Base-by-base conservation (phyloP, 2,329 filamentous ascomycete genomes). In the Penicillium rolfsii region DNA sequence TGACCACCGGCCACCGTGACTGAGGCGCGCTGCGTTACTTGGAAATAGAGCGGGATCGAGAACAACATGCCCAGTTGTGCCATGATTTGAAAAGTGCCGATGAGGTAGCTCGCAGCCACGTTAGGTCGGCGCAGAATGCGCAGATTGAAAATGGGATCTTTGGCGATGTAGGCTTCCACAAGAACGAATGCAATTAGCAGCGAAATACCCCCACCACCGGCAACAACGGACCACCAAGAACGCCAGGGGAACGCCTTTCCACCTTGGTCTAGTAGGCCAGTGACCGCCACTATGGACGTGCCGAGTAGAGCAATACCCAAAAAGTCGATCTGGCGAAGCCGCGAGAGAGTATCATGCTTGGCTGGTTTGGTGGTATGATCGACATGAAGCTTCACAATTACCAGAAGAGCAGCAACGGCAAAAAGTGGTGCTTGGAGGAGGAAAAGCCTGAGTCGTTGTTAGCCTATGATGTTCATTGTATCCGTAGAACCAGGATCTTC, bases 41-140 rank as follows among this genome's bases (percentile, higher is more conserved):
- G 86, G 64, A 91, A 91, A 74, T 91, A 91, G 0, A 91, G 74
- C 0, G 89, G 89, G 0, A 91, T 83, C 0, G 83, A 82, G 57
- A 87, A 88, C 84, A 90, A 87, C 70, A 87, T 79, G 75, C 81
- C 83, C 8, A 86, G 73, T 67, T 91, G 89, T 0, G 86, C 84
- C 0, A 81, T 80, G 0, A 79, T 75, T 63, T 89, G 87, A 0
- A 84, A 74, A 2, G 78, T 76, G 24, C 81, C 78, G 40, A 87
- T 83, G 0, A 71, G 30, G 36, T 75, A 76, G 49, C 72, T 73
- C 1, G 64, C 30, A 0, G 68, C 55, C 9, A 76, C 71, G 16
- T 76, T 76, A 3, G 69, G 67, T 12, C 68, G 64, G 11, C 66
- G 63, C 8, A 78, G 65, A n/a, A 78, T 73, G 1, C 70, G 68